Percentiles rank a stretch among this genome's conserved stretches.
Evolutionary conservation across 257 asterid genomes (phyloP).

Genomic region (Ilex asprella): DNA sequence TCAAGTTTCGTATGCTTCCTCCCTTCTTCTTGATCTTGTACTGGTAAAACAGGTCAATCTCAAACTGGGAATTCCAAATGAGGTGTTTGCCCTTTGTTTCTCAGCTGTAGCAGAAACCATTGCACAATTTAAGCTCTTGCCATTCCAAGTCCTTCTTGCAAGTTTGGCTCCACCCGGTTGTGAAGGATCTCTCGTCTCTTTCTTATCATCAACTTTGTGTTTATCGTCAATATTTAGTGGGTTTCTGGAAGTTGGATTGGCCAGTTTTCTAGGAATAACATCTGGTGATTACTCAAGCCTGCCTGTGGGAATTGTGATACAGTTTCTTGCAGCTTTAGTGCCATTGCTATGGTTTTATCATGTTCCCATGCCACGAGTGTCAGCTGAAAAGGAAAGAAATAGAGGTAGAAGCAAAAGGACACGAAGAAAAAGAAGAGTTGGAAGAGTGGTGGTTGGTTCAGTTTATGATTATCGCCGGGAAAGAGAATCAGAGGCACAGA

Average conservation of each 20-base stretch:
- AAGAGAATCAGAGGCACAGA: too few species aligned
- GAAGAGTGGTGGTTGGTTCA: too few species aligned
- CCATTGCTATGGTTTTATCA: too few species aligned
- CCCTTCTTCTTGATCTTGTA: conserved; percentile 69
- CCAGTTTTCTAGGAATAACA: conserved; percentile 57
- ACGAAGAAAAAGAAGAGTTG: too few species aligned
- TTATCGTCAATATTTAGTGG: conserved; percentile 63
- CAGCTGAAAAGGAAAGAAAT: too few species aligned
- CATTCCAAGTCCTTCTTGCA: conserved; percentile 65
- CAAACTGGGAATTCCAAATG: conserved; percentile 61
- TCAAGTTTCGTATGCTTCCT: conserved; percentile 51
- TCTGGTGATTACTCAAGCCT: conserved; percentile 52
- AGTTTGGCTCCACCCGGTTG: conserved; percentile 71
- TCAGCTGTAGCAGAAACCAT: conserved; percentile 79
- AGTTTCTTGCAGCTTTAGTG: too few species aligned
- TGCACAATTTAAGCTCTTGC: conserved; percentile 77
- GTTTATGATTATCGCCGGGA: too few species aligned
- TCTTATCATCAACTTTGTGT: conserved; percentile 65
- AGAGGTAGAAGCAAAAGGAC: too few species aligned
- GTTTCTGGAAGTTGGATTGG: conserved; percentile 62
- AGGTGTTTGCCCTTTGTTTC: conserved; percentile 60
- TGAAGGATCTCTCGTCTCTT: conserved; percentile 78
- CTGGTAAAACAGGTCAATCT: conserved; percentile 60
- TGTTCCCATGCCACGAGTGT: too few species aligned
- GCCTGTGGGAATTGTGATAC: too few species aligned